These are phyloP conservation scores for Hansenula anomala DNA, from an alignment of 1,139 yeast genomes.

Conservation along the genomic window DNA sequence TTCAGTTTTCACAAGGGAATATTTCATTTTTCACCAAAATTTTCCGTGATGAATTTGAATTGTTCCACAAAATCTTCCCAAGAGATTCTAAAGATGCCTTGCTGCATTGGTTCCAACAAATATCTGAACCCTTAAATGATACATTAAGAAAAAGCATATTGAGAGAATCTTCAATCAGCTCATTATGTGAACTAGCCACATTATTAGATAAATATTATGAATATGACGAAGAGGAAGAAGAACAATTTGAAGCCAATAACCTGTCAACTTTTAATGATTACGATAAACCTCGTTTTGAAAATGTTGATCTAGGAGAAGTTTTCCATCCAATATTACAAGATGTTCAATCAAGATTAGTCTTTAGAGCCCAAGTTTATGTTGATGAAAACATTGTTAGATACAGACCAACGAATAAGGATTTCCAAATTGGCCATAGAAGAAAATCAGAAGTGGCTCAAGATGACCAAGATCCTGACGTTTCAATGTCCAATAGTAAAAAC, in stretches of 20 bases:
- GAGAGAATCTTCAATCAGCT: constrained; percentile 61
- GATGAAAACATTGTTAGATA: constrained; percentile 66
- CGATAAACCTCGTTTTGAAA: constrained; percentile 23
- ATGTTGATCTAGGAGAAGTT: constrained; percentile 48
- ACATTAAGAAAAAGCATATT: constrained; percentile 58
- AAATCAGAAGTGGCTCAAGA: constrained; percentile 10
- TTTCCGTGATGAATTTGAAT: constrained; percentile 53
- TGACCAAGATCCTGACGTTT: constrained; percentile 13
- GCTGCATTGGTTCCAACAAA: constrained; percentile 48
- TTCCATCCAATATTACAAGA: constrained; percentile 73
- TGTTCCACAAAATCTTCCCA: constrained; percentile 53
- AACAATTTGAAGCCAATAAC: constrained; percentile 12
- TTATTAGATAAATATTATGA: constrained; percentile 67
- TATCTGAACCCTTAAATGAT: constrained; percentile 78
- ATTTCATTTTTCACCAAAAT: constrained; percentile 54
- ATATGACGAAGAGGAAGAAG: constrained; percentile 41
- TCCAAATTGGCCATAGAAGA: constrained; percentile 50
- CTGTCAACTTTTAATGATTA: no score
- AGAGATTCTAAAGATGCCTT: constrained; percentile 21
- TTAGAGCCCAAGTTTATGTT: constrained; percentile 68
- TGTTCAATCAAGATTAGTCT: constrained; percentile 73
- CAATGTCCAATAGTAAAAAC: constrained; percentile 9
- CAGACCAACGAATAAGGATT: constrained; percentile 62
- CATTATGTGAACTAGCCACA: constrained; percentile 71
- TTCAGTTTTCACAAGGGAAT: constrained; percentile 54